Base-by-base conservation (phyloP, 352 stramenopile species). In the Phytophthora niederhauseri region DNA sequence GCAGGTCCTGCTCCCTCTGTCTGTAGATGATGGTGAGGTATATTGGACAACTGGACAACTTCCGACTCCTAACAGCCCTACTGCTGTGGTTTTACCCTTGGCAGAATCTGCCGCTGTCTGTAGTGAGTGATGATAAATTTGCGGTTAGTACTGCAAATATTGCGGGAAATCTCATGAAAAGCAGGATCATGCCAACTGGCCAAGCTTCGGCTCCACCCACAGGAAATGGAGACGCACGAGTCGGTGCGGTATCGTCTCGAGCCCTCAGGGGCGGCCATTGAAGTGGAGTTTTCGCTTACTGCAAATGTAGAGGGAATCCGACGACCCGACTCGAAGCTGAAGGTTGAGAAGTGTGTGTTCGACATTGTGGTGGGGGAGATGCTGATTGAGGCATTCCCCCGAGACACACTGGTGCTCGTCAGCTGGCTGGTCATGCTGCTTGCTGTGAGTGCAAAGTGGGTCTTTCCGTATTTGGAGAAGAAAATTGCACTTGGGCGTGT, bases 311-410 rank as follows among this genome's bases (percentile, higher is more conserved):
- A 92, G 57, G 85, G 85, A 20, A 72, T 92, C 6, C 82, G 61
- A 55, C 73, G 71, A 38, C 61, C 80, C 9, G 76, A 79, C n/a
- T 68, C 75, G 22, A 58, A 51, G 48, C 24, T 66, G 22, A 15
- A 61, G 11, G 72, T 74, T 51, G 68, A 79, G 9, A 63, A 81
- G 51, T 93, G 83, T 61, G 77, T 87, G 28, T 92, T 90, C 52
- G 84, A 92, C 63, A 88, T 93, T 62, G 77, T 91, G 12, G 82
- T 93, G 19, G 85, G 92, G 51, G 78, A 93, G 59, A 73, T 93
- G 62, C 66, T 92, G 26, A 38, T 90, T 9, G 66, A 70, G 11
- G 79, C 75, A 26, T 86, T 91, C 30, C 85, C 85, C 2, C 75
- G 61, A 57, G 52, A 83, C 34, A 88, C 85, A 26, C 56, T 93